Evolutionary conservation across 2,329 filamentous ascomycete species (phyloP).

Genomic region (Apiospora saccharicola): DNA sequence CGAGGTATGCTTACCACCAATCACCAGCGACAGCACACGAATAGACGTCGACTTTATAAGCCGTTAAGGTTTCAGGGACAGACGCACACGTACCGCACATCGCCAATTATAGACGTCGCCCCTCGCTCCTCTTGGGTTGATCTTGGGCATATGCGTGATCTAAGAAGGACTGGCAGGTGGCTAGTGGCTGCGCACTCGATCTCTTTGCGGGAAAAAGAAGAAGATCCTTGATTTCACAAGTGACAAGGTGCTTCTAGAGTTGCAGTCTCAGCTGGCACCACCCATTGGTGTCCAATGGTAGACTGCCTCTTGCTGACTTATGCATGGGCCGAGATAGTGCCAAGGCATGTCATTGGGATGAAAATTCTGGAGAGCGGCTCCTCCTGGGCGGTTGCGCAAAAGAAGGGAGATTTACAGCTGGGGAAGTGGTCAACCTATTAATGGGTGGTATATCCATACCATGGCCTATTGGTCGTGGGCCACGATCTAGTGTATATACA

Average conservation of each 20-base stretch:
- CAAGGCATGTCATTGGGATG: conserved; percentile 15
- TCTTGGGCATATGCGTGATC: neutral
- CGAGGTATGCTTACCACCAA: neutral
- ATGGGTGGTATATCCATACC: conserved; percentile 1
- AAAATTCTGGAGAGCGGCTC: conserved; percentile 22
- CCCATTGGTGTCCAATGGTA: neutral
- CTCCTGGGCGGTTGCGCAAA: conserved; percentile 23
- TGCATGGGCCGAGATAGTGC: conserved; percentile 19
- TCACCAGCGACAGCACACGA: neutral
- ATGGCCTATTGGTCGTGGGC: neutral
- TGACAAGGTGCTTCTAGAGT: neutral
- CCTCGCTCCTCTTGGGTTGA: neutral
- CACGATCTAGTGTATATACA: neutral
- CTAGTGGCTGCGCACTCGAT: too few relatives aligned
- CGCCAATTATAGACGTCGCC: conserved; percentile 2
- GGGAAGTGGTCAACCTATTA: neutral
- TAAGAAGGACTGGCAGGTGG: neutral
- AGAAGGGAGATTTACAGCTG: neutral
- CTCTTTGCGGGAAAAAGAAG: neutral
- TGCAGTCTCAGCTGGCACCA: neutral
- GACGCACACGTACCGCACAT: neutral
- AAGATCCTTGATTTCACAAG: neutral
- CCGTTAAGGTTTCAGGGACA: conserved; percentile 2
- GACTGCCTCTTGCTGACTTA: conserved; percentile 1
- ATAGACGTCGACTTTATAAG: conserved; percentile 10